Evolutionary conservation across 371 early-diverging fungal genomes (phyloP), one percentile per base, ranked within the genome.

Genomic region (Massospora cicadina): DNA sequence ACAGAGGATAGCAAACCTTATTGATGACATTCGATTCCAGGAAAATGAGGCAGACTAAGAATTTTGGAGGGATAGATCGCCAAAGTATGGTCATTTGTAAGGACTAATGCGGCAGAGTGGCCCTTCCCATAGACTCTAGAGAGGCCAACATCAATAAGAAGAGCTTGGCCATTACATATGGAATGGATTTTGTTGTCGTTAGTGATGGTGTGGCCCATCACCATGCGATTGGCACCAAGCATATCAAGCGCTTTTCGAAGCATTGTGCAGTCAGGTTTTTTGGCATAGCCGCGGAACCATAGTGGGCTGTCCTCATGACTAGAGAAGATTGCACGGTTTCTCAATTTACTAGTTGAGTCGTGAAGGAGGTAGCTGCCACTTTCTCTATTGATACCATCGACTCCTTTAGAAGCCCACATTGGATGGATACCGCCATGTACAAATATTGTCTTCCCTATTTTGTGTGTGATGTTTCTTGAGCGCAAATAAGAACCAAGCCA

Each of bases 191-290:
- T 66, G 1, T 85, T 84, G 55, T 75, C 74, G 26, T 73, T 71
- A 63, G 85, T 86, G 0, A 81, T 78, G 0, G 88, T 87, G 65
- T 89, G 89, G 0, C 87, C 89, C 31, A 87, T 76, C 2, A 89
- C 81, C 78, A 89, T 85, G 1, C 88, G 75, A 65, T 82, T 80
- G 2, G 82, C 78, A 56, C 75, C 73, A 67, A 86, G 62, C 23
- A 68, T 26, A 3, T 71, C 70, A n/a, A 87, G 66, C 0, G 85
- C 81, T 33, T 74, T 32, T 2, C 78, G 75, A 33, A 87, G 62
- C 17, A 72, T 17, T 21, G 66, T 62, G 67, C 86, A 84, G 2
- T 83, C 85, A 12, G 72, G 69, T 64, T 83, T 84, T 5, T 72
- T 69, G 1, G 85, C 87, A 68, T 79, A 87, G 0, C 82, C 84